A percentile compares a stretch with the other conserved stretches of the same genome.
phyloP scores from a whole-genome alignment of 169 alveolate species.

The Toxoplasma gondii region DNA sequence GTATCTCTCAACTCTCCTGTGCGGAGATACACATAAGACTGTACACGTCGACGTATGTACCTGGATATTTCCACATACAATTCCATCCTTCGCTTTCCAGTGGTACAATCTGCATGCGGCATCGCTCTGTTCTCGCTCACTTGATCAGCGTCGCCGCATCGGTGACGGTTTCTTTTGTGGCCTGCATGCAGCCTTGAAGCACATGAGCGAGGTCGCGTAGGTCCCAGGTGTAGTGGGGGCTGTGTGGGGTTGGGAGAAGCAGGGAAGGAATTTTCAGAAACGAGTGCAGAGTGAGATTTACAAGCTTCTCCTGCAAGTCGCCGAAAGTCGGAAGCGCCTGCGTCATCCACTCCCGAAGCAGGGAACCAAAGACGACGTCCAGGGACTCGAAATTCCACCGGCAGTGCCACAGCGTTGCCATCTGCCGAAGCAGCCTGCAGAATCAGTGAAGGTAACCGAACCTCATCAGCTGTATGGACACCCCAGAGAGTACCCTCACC shows the following conservation, averaged over 20 bases:
- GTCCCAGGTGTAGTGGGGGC: conserved; percentile 13
- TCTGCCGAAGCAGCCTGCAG: background rate
- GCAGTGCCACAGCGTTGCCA: background rate
- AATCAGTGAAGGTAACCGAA: too few relatives aligned
- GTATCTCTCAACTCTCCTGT: too few relatives aligned
- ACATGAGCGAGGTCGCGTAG: background rate
- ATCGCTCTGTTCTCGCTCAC: background rate
- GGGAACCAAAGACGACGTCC: background rate
- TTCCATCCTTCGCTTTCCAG: too few relatives aligned
- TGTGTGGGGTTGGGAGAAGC: background rate
- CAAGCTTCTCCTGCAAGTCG: background rate
- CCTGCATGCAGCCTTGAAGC: background rate
- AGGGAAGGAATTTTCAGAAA: background rate
- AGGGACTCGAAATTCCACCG: background rate
- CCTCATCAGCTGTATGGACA: too few relatives aligned
- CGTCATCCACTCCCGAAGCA: background rate
- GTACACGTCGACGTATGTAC: too few relatives aligned
- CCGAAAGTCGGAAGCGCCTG: background rate
- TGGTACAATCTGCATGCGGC: too few relatives aligned
- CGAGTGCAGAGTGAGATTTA: background rate
- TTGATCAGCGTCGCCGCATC: background rate
- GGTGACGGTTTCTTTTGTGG: background rate
- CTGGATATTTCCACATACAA: too few relatives aligned
- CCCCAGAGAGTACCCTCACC: too few relatives aligned
- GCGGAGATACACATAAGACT: too few relatives aligned